Evolutionary conservation across 2,329 filamentous ascomycete species (phyloP).

Genomic region (Diaporthe velutina): DNA sequence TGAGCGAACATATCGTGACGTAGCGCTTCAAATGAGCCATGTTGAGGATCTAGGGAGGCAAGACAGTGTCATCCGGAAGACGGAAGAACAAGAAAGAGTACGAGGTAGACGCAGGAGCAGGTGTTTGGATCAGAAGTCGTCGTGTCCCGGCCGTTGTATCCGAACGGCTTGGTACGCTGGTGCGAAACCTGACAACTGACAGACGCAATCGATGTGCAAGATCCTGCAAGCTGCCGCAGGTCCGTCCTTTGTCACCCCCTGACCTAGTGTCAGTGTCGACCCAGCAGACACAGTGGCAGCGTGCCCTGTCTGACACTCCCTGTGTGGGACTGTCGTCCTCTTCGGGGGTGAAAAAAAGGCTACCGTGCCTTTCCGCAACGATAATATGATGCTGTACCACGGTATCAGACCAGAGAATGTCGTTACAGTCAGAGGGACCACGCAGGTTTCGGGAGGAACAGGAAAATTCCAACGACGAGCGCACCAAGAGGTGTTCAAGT

Average conservation of each 20-base stretch:
- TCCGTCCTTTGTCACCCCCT: constrained; percentile 7
- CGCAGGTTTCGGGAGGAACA: neutral
- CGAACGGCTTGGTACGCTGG: constrained; percentile 20
- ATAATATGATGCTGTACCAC: neutral
- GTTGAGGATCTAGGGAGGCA: neutral
- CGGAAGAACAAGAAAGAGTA: neutral
- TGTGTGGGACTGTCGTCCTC: constrained; percentile 15
- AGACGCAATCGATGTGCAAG: constrained; percentile 34
- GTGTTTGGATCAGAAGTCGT: neutral
- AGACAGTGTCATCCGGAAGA: constrained; percentile 12
- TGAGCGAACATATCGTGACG: constrained; percentile 4
- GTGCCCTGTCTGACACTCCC: constrained; percentile 29
- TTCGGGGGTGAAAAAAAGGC: constrained; percentile 1
- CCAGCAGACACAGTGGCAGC: neutral
- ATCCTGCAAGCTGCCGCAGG: constrained; percentile 36
- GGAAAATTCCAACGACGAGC: neutral
- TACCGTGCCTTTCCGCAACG: neutral
- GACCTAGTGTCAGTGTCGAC: neutral
- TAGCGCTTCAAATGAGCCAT: neutral
- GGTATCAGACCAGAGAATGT: neutral
- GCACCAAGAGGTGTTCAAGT: neutral
- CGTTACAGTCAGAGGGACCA: neutral
- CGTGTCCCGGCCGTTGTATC: constrained; percentile 16
- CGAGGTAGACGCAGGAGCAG: neutral
- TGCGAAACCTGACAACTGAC: constrained; percentile 38